Conservation (phyloP, 1,284 basidiomycete genomes). For the Fistulinella staudtii region DNA sequence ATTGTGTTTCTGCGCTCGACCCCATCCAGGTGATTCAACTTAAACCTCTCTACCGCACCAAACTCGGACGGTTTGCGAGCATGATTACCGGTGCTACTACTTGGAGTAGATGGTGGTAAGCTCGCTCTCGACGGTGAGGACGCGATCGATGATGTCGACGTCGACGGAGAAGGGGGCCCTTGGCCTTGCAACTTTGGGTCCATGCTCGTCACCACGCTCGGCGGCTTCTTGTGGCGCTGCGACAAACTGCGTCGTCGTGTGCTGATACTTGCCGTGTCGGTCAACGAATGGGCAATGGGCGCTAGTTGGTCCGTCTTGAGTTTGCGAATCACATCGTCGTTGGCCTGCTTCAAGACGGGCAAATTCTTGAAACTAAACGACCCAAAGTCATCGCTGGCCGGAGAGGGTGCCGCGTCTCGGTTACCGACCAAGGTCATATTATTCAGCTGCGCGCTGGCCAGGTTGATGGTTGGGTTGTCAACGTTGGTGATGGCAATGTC, state of each 20-base stretch:
- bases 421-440: constrained; percentile 44
- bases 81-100: constrained; percentile 53
- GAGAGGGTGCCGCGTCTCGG: constrained; percentile 46
- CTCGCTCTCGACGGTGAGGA: constrained; percentile 84
- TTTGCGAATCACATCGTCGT: constrained; percentile 97
- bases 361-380: constrained; percentile 99
- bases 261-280: constrained; percentile 57
- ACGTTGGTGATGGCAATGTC: constrained; percentile 55
- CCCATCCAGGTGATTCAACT: constrained; percentile 70
- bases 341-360: constrained; percentile 94
- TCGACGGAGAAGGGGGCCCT: constrained; percentile 84
- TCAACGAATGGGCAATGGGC: constrained; percentile 67
- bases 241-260: constrained; percentile 75
- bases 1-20: constrained; percentile 80
- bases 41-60: constrained; percentile 83
- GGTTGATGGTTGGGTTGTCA: constrained; percentile 45
- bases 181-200: constrained; percentile 59
- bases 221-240: constrained; percentile 69
- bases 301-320: constrained; percentile 80
- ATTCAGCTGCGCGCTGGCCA: constrained; percentile 41
- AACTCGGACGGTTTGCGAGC: constrained; percentile 81
- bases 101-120: constrained; percentile 67
- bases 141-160: constrained; percentile 88
- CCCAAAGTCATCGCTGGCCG: constrained; percentile 86
- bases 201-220: constrained; percentile 66